Evolutionary conservation across 345 rosid genomes (phyloP), one percentile per base, ranked within the genome.

Genomic region (Clarkia xantiana): DNA sequence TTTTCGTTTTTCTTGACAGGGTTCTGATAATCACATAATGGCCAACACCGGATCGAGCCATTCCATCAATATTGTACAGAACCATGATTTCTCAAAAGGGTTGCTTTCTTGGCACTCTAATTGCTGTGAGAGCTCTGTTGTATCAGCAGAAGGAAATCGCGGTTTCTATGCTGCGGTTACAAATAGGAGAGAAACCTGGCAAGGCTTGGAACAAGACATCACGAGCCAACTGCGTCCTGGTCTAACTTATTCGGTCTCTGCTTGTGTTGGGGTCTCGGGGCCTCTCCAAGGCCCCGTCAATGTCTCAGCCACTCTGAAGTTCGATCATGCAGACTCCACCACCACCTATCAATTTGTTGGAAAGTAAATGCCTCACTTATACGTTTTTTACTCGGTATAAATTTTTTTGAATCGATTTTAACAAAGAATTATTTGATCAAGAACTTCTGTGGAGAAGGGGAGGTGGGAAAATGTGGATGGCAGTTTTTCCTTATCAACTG

Each of bases 181-280:
- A 25, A 79, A 84, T 62, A 75, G 98, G n/a, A 79, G 60, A 10
- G 78, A 86, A 68, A 68, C 81, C 60, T 91, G 98, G 98, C 93
- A 91, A 57, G 96, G 94, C n/a, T 70, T 91, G 58, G 98, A 84
- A 54, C 96, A 86, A 70, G 93, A 86, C 71, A 81, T 86, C 60
- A 84, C 94, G 10, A 62, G 62, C 62, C 71, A 69, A 53, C 67
- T 86, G 59, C 70, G 76, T 43, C 68, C 72, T 39, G 83, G 87
- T 53, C 60, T 34, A 44, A 71, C 74, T 52, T 86, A 80, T 62
- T 59, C 67, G 15, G 80, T 86, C 57, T 73, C 83, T 52, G 96
- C 94, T 50, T 14, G 20, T 62, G 85, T 91, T 65, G 86, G 93
- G 18, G 79, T 80, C 13, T 79, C 79, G 0, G 96, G 89, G 40